These are phyloP conservation scores for Centella asiatica DNA, from an alignment of 129 eudicot species.

Conservation along the genomic window DNA sequence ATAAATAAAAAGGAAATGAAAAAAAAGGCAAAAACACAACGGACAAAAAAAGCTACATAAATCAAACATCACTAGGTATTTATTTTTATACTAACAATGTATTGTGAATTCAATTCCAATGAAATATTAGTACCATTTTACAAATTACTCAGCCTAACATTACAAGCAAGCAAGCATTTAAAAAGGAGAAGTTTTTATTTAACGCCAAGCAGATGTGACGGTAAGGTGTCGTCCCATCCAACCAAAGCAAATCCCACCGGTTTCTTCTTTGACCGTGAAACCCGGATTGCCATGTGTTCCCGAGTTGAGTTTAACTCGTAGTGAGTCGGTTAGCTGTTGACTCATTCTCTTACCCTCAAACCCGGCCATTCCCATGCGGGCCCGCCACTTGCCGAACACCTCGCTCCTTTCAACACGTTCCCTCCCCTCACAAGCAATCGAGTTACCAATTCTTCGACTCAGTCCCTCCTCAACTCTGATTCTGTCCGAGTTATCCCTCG, in stretches of 20 bases:
- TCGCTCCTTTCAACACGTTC: conserved; percentile 95
- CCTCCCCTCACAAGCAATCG: conserved; percentile 94
- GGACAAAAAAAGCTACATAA: not conserved
- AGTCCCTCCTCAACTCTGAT: conserved; percentile 69
- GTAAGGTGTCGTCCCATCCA: conserved; percentile 79
- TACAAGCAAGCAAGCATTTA: not conserved
- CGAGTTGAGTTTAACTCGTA: conserved; percentile 42
- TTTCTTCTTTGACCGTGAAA: conserved; percentile 53
- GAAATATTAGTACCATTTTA: too few species aligned
- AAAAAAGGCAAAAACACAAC: too few species aligned
- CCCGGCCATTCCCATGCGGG: conserved; percentile 95
- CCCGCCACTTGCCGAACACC: conserved; percentile 98
- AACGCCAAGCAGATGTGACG: conserved; percentile 87
- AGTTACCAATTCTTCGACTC: conserved; percentile 69
- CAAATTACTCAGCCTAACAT: not conserved
- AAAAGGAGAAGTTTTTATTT: not conserved
- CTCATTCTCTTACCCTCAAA: conserved; percentile 38
- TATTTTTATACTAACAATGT: too few species aligned
- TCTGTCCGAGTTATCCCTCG: conserved; percentile 43
- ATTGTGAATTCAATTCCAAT: too few species aligned
- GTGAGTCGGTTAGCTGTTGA: conserved; percentile 43
- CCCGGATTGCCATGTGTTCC: conserved; percentile 88
- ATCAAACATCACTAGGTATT: too few species aligned
- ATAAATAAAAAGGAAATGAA: too few species aligned
- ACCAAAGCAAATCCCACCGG: conserved; percentile 73